Evolutionary conservation across 73 alveolate species (phyloP), one percentile per base, ranked within the genome.

Genomic region (Symbiodinium natans): DNA sequence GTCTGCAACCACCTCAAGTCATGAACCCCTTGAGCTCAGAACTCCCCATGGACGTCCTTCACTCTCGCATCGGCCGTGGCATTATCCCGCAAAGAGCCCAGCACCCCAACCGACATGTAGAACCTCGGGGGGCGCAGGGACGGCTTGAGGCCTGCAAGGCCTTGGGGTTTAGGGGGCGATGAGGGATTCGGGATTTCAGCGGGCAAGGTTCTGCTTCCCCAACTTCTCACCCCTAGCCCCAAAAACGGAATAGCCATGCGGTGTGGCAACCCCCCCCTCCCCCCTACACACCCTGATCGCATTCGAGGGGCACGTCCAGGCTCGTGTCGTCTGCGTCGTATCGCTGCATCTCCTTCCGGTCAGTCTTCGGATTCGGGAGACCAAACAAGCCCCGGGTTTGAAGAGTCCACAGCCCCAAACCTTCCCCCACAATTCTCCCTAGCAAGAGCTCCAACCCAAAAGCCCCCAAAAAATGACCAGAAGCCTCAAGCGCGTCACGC

Each of bases 91-190:
- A 84, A 48, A 29, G 48, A n/a, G 46, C 93, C 93, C 31, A 41
- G 71, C 75, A 84, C 93, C 9, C 93, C 93, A 34, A 29, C 9
- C 80, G 93, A 84, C 93, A 84, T 84, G 77, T 43, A 84, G 46
- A 84, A 84, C 56, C 93, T 84, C 77, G 43, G 48, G 1, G 43
- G 36, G 27, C 71, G 3, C 71, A 52, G 17, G 36, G 33, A 68
- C 41, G 42, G 41, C 41, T 74, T 74, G 29, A 33, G 31, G 31
- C 43, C 8, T 74, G 33, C 29, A 17, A 73, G 41, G 41, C 17
- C 33, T 8, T 6, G 77, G 3, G 29, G 15, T 21, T 59, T 25
- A 8, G 33, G 15, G 77, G 5, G 34, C 15, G 77, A 4, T 59
- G 4, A 3, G 29, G 33, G 15, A 19, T 4, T 59, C 29, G 3